Evolutionary conservation across 2,329 filamentous ascomycete species (phyloP), one percentile per base, ranked within the genome.

Genomic region (Colletotrichum spinosum): DNA sequence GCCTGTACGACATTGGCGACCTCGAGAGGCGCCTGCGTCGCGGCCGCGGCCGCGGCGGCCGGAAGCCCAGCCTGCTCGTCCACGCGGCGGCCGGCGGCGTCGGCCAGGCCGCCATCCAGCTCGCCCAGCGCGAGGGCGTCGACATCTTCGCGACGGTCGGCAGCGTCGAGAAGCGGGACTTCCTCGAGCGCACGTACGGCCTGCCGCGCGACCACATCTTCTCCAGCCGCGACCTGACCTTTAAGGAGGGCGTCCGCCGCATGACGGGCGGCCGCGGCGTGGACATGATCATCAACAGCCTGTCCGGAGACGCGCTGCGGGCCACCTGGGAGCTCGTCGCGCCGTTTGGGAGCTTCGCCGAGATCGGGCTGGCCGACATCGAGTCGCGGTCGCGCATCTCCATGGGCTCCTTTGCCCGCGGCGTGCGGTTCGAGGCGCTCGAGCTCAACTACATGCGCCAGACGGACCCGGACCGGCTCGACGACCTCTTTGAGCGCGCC

Each of bases 141-240:
- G 73, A 78, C 6, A 72, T 85, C 1, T 83, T 79, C 63, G 77
- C 73, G 0, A 83, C 83, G 0, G 80, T 78, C 4, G 71, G 74
- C 1, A 72, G 71, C 9, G 17, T 41, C 4, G 55, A 34, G 34
- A 81, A 84, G 72, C 78, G 77, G 58, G 67, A 76, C 8, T 69
- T 80, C 3, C 69, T 85, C 4, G 72, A 77, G 38, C 65, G 74
- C 0, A 70, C 70, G 9, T 83, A 78, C 55, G 74, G 73, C 4
- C 74, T 85, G 5, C 72, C 78, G 0, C 72, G 75, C 4, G 71
- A 75, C 48, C 72, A 67, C 48, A 75, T 77, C 45, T 74, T 76
- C 54, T 74, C 72, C 46, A 75, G 72, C 42, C 69, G 74, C 35
- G 70, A 73, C 38, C 44, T 65, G 5, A 67, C 65, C 13, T 76